Evolutionary conservation across 306 rosid genomes (phyloP), one percentile per base, ranked within the genome.

Genomic region (Trifolium subterraneum): DNA sequence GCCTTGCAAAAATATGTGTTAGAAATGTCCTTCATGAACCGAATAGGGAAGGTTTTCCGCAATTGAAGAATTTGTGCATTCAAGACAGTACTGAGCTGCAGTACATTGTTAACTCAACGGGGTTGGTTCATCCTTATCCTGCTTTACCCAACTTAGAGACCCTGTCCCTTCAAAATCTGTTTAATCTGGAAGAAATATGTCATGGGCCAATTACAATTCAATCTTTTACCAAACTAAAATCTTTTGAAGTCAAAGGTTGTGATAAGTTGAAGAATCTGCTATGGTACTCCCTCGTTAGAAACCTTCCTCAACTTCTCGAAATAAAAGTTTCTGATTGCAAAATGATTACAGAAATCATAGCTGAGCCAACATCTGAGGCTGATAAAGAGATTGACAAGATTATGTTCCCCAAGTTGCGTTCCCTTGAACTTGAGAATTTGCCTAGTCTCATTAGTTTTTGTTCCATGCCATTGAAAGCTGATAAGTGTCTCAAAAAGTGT

Each of bases 221-320:
- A 0, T 68, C 68, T 44, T 74, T 62, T 31, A 33, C n/a, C 2
- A 75, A 74, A 16, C 10, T 80, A 3, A 23, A 39, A 64, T 13
- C 3, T 4, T 11, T 71, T 18, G 1, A 11, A 45, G 65, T 81
- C n/a, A 5, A 11, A 7, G 10, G 33, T 12, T 81, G 84, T 55
- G 15, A 64, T 18, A 44, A 44, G n/a, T 63, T 75, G 65, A 56
- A 58, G 23, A 45, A 44, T 23, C 38, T 81, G 6, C 27, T 81
- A n/a, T 23, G 6, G 9, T 56, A 7, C 8, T 63, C 78, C 42
- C 48, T 13, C 1, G 15, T 14, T 4, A 38, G 20, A 65, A 2
- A 18, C 15, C 70, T 81, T 65, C 11, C 60, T 19, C 66, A 39
- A 71, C 66, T 78, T 63, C 35, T 3, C 1, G 44, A 61, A 6